Conservation (phyloP, 805 yeast species). For the Candida sphagnicola region DNA sequence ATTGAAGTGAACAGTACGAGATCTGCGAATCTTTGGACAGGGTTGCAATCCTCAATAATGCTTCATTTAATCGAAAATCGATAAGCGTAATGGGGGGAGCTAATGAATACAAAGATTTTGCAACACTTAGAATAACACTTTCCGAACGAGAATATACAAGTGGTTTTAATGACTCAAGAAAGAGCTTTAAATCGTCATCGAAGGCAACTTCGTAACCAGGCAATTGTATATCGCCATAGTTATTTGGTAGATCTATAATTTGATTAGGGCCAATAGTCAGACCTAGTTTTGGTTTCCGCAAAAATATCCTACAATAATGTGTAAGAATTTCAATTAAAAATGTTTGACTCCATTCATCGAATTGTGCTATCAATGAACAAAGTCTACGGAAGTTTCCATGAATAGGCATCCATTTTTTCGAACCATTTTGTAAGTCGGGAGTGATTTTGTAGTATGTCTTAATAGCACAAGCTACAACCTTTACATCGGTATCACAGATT, state of each 20-base stretch:
- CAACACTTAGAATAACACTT: slow-evolving; percentile 57
- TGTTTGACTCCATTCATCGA: slow-evolving; percentile 75
- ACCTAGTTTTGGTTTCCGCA: slow-evolving; percentile 49
- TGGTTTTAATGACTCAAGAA: slow-evolving; percentile 44
- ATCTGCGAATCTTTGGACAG: slow-evolving; percentile 19
- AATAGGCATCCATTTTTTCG: slow-evolving; percentile 54
- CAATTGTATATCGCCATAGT: slow-evolving; percentile 19
- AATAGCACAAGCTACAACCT: slow-evolving; percentile 70
- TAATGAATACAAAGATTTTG: slow-evolving; percentile 54
- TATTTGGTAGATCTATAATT: slow-evolving; percentile 40
- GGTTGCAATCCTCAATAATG: slow-evolving; percentile 44
- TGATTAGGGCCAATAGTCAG: slow-evolving; percentile 25
- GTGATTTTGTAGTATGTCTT: slow-evolving; percentile 47
- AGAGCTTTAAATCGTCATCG: slow-evolving; percentile 55
- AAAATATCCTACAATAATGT: slow-evolving; percentile 58
- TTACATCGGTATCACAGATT: slow-evolving; percentile 59
- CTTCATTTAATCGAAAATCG: slow-evolving; percentile 45
- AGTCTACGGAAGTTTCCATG: slow-evolving; percentile 68
- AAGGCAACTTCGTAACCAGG: slow-evolving; percentile 32
- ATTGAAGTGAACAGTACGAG: slow-evolving; percentile 39
- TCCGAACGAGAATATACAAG: slow-evolving; percentile 52
- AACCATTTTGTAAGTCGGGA: slow-evolving; percentile 29
- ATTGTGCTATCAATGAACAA: slow-evolving; percentile 42
- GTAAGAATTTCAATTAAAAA: slow-evolving; percentile 58
- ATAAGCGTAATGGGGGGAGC: slow-evolving; percentile 52